A percentile compares a stretch with the other conserved stretches of the same genome.
These are phyloP conservation scores for Metschnikowia cerradonensis DNA, from an alignment of 805 yeast species.

Conservation along the genomic window DNA sequence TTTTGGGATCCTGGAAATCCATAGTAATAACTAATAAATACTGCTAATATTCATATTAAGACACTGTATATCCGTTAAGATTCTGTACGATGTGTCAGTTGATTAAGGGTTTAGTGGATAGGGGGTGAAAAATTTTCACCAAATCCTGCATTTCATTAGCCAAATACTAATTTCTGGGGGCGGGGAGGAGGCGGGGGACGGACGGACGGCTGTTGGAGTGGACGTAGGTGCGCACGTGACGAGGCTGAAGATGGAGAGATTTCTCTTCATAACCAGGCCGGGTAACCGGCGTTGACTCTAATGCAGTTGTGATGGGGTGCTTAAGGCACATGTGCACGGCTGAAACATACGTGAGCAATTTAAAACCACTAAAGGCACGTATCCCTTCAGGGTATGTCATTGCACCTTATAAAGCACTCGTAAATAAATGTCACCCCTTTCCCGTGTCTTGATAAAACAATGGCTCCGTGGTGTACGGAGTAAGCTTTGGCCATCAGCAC, in stretches of 20 bases:
- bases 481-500: background rate
- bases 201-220: background rate
- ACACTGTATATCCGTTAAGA: too few relatives aligned
- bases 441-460: background rate
- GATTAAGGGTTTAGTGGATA: too few relatives aligned
- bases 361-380: too few relatives aligned
- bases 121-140: too few relatives aligned
- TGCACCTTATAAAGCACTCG: background rate
- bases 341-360: background rate
- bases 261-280: background rate
- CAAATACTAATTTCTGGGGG: too few relatives aligned
- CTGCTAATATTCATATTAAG: too few relatives aligned
- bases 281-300: background rate
- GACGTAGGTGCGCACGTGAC: background rate
- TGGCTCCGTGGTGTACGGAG: background rate
- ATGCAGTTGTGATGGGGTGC: background rate
- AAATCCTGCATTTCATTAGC: too few relatives aligned
- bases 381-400: background rate
- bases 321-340: conserved; percentile 1
- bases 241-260: background rate
- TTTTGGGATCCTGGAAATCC: too few relatives aligned
- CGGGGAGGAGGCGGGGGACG: too few relatives aligned
- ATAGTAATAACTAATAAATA: too few relatives aligned
- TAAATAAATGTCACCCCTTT: conserved; percentile 1
- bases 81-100: too few relatives aligned